Evolutionary conservation across 2,329 filamentous ascomycete genomes (phyloP).

Genomic region (Ceratocystis smalleyi): DNA sequence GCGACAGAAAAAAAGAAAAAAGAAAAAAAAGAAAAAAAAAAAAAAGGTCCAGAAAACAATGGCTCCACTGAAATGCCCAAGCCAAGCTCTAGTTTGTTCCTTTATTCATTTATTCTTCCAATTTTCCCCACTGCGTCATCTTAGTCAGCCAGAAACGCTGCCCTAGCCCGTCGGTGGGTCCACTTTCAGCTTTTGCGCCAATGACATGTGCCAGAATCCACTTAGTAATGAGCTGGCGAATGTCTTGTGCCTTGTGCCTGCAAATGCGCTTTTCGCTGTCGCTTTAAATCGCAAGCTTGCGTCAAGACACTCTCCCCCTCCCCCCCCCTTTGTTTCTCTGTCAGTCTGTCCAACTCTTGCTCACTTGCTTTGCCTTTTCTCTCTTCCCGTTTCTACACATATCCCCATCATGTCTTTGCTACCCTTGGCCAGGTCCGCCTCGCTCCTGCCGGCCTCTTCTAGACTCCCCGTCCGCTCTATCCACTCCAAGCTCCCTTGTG

Average conservation of each 20-base stretch:
- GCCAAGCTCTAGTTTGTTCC: neutral
- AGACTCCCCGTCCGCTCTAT: slow-evolving; percentile 10
- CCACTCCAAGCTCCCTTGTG: neutral
- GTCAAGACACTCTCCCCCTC: neutral
- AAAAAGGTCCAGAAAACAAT: neutral
- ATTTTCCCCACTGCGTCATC: slow-evolving; percentile 3
- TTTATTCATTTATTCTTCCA: neutral
- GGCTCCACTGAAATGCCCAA: slow-evolving; percentile 5
- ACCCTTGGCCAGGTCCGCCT: slow-evolving; percentile 10
- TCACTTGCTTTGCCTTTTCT: neutral
- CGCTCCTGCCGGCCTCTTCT: slow-evolving; percentile 14
- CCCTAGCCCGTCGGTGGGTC: neutral
- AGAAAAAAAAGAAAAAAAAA: neutral
- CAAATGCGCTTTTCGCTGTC: slow-evolving; percentile 3
- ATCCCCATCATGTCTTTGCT: neutral
- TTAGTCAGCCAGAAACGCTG: slow-evolving; percentile 10
- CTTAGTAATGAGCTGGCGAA: slow-evolving; percentile 13
- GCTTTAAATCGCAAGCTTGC: slow-evolving; percentile 1
- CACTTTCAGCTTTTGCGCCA: neutral
- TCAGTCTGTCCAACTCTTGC: too few species aligned
- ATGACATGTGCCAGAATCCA: slow-evolving; percentile 6
- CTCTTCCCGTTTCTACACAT: neutral
- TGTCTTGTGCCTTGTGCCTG: neutral
- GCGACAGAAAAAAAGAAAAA: neutral
- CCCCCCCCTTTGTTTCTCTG: too few species aligned